Conservation (phyloP, 441 rosid genomes). For the Raphanus hybrid region DNA sequence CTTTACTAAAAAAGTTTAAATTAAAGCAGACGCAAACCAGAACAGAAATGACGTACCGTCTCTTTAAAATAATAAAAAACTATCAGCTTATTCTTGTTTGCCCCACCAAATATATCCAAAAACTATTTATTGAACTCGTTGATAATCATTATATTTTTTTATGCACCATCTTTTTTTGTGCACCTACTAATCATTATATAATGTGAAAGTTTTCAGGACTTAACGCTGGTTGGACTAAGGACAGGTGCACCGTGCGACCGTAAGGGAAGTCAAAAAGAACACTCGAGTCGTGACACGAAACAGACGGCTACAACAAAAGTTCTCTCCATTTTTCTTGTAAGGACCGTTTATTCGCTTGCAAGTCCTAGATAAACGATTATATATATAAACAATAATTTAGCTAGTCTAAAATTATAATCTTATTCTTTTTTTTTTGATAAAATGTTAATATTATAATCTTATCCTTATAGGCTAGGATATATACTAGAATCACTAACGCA, state of each 20-base stretch:
- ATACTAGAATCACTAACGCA: neutral
- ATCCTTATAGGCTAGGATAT: neutral
- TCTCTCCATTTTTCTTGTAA: neutral
- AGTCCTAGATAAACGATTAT: neutral
- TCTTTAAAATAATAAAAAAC: neutral
- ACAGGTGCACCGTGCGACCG: neutral
- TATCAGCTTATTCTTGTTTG: conserved; percentile 19
- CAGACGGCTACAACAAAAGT: conserved; percentile 1
- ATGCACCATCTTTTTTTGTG: no score
- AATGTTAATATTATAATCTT: no score
- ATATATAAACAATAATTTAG: neutral
- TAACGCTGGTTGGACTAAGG: neutral
- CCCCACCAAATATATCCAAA: conserved; percentile 18
- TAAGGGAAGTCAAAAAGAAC: neutral
- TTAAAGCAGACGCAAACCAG: no score
- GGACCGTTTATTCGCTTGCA: neutral
- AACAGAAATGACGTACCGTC: neutral
- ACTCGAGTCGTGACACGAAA: conserved; percentile 5
- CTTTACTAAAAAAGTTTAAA: no score
- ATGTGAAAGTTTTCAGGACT: neutral
- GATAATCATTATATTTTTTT: neutral
- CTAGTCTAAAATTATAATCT: neutral
- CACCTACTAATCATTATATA: neutral
- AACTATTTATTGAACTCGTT: conserved; percentile 10
- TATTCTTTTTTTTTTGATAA: neutral